Conservation (phyloP, 768 basidiomycete species). For the Coprinopsis strossmayeri region DNA sequence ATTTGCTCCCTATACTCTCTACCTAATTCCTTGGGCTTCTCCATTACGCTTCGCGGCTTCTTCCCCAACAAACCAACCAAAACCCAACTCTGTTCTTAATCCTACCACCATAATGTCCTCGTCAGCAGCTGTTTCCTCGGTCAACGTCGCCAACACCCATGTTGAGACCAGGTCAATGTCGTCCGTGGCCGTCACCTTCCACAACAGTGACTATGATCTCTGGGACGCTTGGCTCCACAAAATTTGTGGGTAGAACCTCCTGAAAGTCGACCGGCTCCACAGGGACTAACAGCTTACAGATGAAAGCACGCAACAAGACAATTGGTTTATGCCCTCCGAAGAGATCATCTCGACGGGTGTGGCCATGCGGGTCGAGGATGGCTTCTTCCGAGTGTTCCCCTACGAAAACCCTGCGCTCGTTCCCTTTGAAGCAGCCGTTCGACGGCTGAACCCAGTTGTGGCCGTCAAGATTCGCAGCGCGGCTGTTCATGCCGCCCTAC, state of each 20-base stretch:
- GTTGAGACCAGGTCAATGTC: neutral
- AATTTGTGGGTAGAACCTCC: slow-evolving; percentile 42
- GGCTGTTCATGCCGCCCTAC: slow-evolving; percentile 69
- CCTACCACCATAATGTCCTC: slow-evolving; percentile 3
- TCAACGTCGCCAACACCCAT: neutral
- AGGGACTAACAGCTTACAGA: slow-evolving; percentile 42
- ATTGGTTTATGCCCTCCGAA: slow-evolving; percentile 77
- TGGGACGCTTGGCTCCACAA: slow-evolving; percentile 77
- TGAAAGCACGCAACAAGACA: slow-evolving; percentile 53
- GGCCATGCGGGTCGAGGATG: slow-evolving; percentile 55
- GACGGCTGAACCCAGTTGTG: slow-evolving; percentile 74
- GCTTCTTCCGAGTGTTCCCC: slow-evolving; percentile 77
- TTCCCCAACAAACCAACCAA: neutral
- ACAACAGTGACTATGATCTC: slow-evolving; percentile 67
- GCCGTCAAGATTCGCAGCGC: slow-evolving; percentile 74
- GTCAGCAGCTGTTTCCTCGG: slow-evolving; percentile 9
- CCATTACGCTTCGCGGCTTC: neutral
- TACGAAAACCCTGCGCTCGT: slow-evolving; percentile 70
- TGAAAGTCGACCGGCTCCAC: no score
- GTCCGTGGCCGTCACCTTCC: slow-evolving; percentile 32
- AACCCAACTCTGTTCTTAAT: slow-evolving; percentile 7
- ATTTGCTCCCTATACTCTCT: no score
- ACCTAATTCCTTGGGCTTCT: neutral
- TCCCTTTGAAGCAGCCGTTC: slow-evolving; percentile 75
- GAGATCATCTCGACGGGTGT: slow-evolving; percentile 70